Base-by-base conservation (phyloP, 139 green algal genomes). In the Haematococcus sp. region DNA sequence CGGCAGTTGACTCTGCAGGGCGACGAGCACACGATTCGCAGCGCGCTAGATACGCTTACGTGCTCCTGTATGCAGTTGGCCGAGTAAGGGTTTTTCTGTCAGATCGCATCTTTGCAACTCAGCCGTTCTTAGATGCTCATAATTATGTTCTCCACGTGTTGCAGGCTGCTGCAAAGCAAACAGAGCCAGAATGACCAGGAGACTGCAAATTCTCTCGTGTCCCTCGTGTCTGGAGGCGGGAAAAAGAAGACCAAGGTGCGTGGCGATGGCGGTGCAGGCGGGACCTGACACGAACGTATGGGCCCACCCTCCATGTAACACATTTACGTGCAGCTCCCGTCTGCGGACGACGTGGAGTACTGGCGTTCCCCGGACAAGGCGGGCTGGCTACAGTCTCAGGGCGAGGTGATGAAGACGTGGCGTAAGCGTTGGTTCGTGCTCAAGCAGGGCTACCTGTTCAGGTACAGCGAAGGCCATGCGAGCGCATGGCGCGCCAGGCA, bases 371-470 rank as follows among this genome's bases (percentile, higher is more conserved):
- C 93, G 0, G 93, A 97, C 49, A 97, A 96, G 84, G 80, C 77
- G 0, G 93, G 93, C 23, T 98, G 92, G 92, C 84, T 98, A 79
- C 83, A 94, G 63, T 93, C 77, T 22, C 93, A 98, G 71, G 90
- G 91, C 19, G 93, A 98, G 22, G 73, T 91, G 43, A 85, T 97
- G 63, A 91, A 91, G 67, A 93, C 82, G 3, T 98, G 93, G 93
- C 85, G 93, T 66, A 88, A 90, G 59, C 86, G 93, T 71, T 98
- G 91, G 91, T 96, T 97, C 68, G 87, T 98, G n/a, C 85, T 98
- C 27, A 98, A 98, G 79, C 83, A 94, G 69, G 90, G 90, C 30
- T 91, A 65, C 32, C 63, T 78, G 31, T 78, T 78, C 73, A 68
- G 73, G 70, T 76, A 46, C 40, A n/a, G n/a, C n/a, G n/a, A n/a